These are phyloP conservation scores for Candida dubliniensis DNA, from an alignment of 1,139 yeast genomes.

Conservation along the genomic window DNA sequence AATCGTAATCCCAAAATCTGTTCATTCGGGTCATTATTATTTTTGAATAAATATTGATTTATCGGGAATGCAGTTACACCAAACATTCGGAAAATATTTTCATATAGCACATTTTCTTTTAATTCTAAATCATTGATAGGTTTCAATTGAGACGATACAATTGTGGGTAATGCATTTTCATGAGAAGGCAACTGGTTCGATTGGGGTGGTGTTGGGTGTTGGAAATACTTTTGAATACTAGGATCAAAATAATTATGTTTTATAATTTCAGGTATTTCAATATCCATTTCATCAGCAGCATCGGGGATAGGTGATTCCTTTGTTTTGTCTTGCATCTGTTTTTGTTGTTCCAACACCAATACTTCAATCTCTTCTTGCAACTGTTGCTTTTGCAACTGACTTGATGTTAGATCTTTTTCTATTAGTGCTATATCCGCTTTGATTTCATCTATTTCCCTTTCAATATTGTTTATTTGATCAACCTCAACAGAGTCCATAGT, in stretches of 20 bases:
- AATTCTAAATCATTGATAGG: conserved; percentile 20
- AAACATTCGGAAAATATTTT: conserved; percentile 37
- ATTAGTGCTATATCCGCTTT: conserved; percentile 18
- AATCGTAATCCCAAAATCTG: conserved; percentile 37
- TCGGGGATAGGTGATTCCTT: conserved; percentile 7
- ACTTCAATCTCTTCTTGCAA: conserved; percentile 5
- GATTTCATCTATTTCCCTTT: conserved; percentile 13
- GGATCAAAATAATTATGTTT: conserved; percentile 32
- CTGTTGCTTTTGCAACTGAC: conserved; percentile 14
- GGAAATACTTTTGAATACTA: conserved; percentile 27
- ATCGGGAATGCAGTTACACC: conserved; percentile 47
- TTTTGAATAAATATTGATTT: conserved; percentile 25
- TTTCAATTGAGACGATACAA: background rate
- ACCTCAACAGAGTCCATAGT: conserved; percentile 1
- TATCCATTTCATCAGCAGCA: conserved; percentile 12
- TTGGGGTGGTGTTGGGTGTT: conserved; percentile 1
- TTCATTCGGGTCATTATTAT: conserved; percentile 23
- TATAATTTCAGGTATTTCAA: conserved; percentile 18
- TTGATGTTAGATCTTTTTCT: conserved; percentile 15
- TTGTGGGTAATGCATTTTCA: background rate
- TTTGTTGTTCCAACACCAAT: conserved; percentile 3
- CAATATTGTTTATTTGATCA: conserved; percentile 1
- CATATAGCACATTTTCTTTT: conserved; percentile 36
- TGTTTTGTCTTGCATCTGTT: conserved; percentile 3
- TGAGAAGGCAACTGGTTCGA: background rate